phyloP scores from a whole-genome alignment of 108 stramenopile species.

The Skeletonema menzelii region DNA sequence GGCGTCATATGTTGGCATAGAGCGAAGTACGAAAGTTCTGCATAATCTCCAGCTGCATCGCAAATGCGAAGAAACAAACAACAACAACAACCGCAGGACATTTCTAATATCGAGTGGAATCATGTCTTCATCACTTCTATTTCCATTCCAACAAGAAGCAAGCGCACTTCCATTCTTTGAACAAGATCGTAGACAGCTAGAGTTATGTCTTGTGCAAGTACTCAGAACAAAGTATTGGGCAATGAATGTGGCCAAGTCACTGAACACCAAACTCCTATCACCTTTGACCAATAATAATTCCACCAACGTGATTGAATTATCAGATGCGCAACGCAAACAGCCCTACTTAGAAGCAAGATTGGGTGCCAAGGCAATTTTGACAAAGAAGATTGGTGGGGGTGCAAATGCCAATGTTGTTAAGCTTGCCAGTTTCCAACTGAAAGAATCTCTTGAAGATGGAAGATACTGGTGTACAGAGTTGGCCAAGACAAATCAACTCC shows the following conservation, averaged over 20 bases:
- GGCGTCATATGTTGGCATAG: neutral
- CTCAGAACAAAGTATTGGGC: constrained; percentile 75
- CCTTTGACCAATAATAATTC: neutral
- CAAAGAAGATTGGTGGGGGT: constrained; percentile 66
- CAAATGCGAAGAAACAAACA: neutral
- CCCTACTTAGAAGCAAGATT: constrained; percentile 76
- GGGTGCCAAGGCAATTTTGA: constrained; percentile 76
- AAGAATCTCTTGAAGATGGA: constrained; percentile 63
- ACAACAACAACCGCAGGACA: neutral
- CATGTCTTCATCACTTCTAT: neutral
- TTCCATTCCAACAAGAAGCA: neutral
- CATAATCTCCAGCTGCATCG: too few species aligned
- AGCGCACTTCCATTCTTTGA: neutral
- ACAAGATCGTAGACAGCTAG: constrained; percentile 54
- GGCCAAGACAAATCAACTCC: constrained; percentile 2
- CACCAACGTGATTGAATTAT: constrained; percentile 5
- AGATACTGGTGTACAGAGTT: constrained; percentile 47
- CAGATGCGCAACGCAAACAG: constrained; percentile 29
- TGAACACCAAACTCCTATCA: constrained; percentile 17
- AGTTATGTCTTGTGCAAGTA: constrained; percentile 67
- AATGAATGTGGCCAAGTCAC: constrained; percentile 27
- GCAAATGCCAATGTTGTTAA: constrained; percentile 53
- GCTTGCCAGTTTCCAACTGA: constrained; percentile 57
- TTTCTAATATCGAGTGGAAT: neutral
- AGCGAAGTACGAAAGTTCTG: neutral